These are phyloP conservation scores for Fagopyrum homotropicum DNA, from an alignment of 148 eudicot species.

Conservation along the genomic window DNA sequence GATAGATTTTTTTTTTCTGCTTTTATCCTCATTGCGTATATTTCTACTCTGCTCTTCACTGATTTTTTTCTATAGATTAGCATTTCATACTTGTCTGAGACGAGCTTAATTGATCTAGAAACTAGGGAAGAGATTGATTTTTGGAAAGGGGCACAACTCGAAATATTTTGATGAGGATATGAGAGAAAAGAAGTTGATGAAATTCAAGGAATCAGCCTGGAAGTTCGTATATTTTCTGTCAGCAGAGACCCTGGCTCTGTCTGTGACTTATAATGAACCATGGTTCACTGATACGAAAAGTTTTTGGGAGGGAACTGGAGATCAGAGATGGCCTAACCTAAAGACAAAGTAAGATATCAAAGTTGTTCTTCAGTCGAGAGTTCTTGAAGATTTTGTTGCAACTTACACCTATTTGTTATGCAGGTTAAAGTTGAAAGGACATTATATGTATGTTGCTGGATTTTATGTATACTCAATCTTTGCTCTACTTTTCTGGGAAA, in stretches of 20 bases:
- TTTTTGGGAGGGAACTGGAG: conserved; percentile 85
- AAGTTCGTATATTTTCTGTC: conserved; percentile 82
- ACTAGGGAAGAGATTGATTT: conserved; percentile 57
- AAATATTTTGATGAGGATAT: conserved; percentile 38
- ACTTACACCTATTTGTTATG: not conserved
- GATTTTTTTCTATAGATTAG: not conserved
- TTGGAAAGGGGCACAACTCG: conserved; percentile 40
- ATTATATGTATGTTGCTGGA: conserved; percentile 84
- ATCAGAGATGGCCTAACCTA: conserved; percentile 86
- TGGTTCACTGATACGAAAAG: conserved; percentile 65
- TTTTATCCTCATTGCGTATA: not conserved
- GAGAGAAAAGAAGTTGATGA: conserved; percentile 51
- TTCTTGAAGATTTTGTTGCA: not conserved
- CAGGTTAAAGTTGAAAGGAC: conserved; percentile 78
- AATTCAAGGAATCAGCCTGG: conserved; percentile 97
- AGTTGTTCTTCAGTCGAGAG: not conserved
- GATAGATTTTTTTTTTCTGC: not conserved
- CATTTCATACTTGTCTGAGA: not conserved
- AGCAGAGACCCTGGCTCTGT: conserved; percentile 68
- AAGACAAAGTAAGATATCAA: conserved; percentile 49
- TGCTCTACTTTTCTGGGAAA: conserved; percentile 92
- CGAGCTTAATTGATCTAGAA: conserved; percentile 46
- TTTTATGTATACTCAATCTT: conserved; percentile 86
- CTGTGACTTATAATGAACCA: conserved; percentile 71
- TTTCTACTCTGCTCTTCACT: not conserved